A percentile compares a stretch with the other conserved stretches of the same genome.
Evolutionary conservation across 768 basidiomycete genomes (phyloP).

Genomic region (Boletus subparvulus): DNA sequence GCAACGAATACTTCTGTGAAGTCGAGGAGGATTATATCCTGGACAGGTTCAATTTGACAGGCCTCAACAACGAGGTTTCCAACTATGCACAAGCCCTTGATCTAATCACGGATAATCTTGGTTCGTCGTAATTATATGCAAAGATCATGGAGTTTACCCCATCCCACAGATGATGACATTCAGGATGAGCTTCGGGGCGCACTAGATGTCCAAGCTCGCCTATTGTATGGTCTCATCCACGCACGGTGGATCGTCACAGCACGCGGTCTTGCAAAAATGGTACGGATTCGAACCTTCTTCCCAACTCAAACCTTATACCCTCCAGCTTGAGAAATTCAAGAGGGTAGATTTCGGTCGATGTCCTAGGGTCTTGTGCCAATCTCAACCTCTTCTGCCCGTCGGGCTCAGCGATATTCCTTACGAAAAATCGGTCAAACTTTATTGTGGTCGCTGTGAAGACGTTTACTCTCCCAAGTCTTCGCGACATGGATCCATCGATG

Average conservation of each 20-base stretch:
- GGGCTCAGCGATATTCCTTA: constrained; percentile 97
- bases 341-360: constrained; percentile 98
- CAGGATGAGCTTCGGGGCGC: constrained; percentile 92
- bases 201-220: constrained; percentile 88
- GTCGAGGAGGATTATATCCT: constrained; percentile 99
- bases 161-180: constrained; percentile 77
- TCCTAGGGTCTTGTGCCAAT: constrained; percentile 93
- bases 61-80: constrained; percentile 92
- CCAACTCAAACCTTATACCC: background rate
- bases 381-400: constrained; percentile 93
- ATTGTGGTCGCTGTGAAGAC: constrained; percentile 98
- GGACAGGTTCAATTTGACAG: constrained; percentile 97
- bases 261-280: constrained; percentile 94
- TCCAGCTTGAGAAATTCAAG: constrained; percentile 93
- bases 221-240: constrained; percentile 95
- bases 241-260: constrained; percentile 97
- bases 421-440: constrained; percentile 98
- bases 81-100: constrained; percentile 94
- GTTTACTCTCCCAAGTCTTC: constrained; percentile 98
- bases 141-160: background rate
- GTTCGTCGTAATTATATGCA: constrained; percentile 45
- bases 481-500: constrained; percentile 95
- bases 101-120: constrained; percentile 93
- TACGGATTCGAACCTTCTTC: constrained; percentile 31
- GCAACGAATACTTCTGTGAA: constrained; percentile 99